These are phyloP conservation scores for Pichia membranifaciens DNA, from an alignment of 805 yeast species.

Conservation along the genomic window DNA sequence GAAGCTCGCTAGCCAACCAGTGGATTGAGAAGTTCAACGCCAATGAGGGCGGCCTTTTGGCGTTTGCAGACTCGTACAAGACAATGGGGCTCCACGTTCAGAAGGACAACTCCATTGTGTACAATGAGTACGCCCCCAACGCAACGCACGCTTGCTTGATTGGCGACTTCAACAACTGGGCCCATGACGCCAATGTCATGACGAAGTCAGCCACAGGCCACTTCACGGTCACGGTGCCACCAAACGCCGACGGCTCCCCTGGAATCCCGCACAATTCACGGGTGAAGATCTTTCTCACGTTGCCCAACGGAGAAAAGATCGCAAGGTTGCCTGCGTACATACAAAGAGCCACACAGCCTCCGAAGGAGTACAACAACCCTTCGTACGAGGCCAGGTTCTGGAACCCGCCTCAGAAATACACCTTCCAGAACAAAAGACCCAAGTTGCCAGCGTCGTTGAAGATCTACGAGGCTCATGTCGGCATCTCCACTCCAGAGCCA, in stretches of 20 bases:
- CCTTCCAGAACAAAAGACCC: conserved; percentile 65
- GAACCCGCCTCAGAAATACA: conserved; percentile 63
- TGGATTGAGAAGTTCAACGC: conserved; percentile 54
- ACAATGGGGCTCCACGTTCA: conserved; percentile 71
- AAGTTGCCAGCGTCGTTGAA: conserved; percentile 47
- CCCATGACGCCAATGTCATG: conserved; percentile 50
- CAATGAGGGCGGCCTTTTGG: conserved; percentile 57
- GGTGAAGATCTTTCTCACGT: conserved; percentile 61
- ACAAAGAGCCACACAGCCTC: conserved; percentile 71
- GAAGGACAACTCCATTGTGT: conserved; percentile 48
- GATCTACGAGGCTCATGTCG: conserved; percentile 93
- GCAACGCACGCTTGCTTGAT: conserved; percentile 70
- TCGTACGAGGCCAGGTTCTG: conserved; percentile 86
- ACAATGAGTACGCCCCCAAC: conserved; percentile 88
- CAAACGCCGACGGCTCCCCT: conserved; percentile 42
- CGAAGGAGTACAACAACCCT: conserved; percentile 40
- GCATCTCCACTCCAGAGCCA: conserved; percentile 89
- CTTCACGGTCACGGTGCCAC: conserved; percentile 57
- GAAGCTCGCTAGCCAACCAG: conserved; percentile 60
- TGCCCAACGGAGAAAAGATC: conserved; percentile 62
- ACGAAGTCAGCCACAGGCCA: conserved; percentile 61
- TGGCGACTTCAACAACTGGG: conserved; percentile 92
- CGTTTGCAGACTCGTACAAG: conserved; percentile 73
- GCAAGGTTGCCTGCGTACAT: conserved; percentile 91
- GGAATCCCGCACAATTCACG: conserved; percentile 79